Conservation (phyloP, 2,329 filamentous ascomycete genomes). For the Akanthomyces lecanii region DNA sequence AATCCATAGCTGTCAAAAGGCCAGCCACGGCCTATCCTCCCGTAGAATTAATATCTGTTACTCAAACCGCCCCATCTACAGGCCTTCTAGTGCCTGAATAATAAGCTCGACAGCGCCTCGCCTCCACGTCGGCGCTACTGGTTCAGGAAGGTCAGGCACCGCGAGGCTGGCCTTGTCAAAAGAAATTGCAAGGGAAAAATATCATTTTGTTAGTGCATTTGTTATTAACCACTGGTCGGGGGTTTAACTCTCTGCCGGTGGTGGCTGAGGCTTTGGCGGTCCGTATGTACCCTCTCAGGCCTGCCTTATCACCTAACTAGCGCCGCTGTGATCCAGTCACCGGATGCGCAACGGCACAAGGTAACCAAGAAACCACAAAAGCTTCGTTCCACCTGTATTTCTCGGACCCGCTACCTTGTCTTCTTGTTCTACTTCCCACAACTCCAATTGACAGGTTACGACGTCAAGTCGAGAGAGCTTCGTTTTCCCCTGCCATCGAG, state of each 20-base stretch:
- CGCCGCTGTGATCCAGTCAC: constrained; percentile 8
- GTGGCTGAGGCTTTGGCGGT: constrained; percentile 2
- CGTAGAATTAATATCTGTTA: not conserved
- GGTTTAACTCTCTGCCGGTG: not conserved
- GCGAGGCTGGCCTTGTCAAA: not conserved
- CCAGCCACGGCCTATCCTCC: not conserved
- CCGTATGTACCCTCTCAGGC: not conserved
- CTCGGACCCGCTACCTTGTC: constrained; percentile 4
- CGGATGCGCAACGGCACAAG: constrained; percentile 8
- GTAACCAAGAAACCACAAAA: not conserved
- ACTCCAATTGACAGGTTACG: not conserved
- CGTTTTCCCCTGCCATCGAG: not conserved
- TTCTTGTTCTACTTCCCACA: not conserved
- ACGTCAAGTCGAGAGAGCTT: not conserved
- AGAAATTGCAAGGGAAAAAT: no score
- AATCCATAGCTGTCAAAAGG: not conserved
- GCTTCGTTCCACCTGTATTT: constrained; percentile 1
- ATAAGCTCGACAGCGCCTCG: not conserved
- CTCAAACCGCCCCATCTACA: constrained; percentile 3
- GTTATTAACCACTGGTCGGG: not conserved
- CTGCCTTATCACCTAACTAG: not conserved
- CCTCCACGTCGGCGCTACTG: not conserved
- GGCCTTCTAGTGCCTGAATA: not conserved
- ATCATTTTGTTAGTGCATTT: no score
- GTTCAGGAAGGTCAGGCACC: constrained; percentile 2